phyloP scores from a whole-genome alignment of 2,329 filamentous ascomycete species.

The Hawksworthiomyces lignivorus region DNA sequence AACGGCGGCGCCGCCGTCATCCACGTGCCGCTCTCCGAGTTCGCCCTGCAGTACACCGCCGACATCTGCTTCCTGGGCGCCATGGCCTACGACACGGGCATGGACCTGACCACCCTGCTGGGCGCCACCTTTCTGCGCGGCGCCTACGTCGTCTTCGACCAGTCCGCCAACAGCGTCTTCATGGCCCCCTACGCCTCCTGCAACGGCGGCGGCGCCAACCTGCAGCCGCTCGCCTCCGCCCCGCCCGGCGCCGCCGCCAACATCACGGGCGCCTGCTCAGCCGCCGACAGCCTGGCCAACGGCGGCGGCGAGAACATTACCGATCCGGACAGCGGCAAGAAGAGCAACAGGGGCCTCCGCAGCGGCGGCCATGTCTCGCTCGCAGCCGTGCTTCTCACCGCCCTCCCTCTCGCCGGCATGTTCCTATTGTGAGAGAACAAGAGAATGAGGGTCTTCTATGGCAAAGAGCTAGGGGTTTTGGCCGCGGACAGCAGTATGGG shows the following conservation, averaged over 20 bases:
- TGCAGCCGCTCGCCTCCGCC: conserved; percentile 3
- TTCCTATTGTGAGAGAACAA: no score
- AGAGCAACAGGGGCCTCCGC: neutral
- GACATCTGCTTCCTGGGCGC: conserved; percentile 34
- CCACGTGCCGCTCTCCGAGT: conserved; percentile 37
- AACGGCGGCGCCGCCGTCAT: conserved; percentile 22
- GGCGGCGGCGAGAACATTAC: conserved; percentile 1
- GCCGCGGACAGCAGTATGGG: no score
- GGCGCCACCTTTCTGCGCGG: conserved; percentile 25
- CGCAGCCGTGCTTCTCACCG: no score
- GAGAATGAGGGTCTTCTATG: no score
- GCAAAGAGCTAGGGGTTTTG: no score
- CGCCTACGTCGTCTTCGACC: conserved; percentile 26
- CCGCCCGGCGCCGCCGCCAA: conserved; percentile 6
- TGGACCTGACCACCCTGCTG: conserved; percentile 17
- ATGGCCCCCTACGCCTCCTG: conserved; percentile 26
- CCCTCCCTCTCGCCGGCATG: no score
- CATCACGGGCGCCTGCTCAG: conserved; percentile 14
- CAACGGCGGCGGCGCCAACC: conserved; percentile 12
- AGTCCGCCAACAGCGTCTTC: conserved; percentile 23
- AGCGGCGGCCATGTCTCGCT: no score
- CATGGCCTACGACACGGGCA: conserved; percentile 15
- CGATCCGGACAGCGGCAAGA: neutral
- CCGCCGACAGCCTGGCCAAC: conserved; percentile 2
- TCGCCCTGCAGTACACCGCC: conserved; percentile 36